Evolutionary conservation across 2,329 filamentous ascomycete genomes (phyloP).

Genomic region (Aureobasidium sp.): DNA sequence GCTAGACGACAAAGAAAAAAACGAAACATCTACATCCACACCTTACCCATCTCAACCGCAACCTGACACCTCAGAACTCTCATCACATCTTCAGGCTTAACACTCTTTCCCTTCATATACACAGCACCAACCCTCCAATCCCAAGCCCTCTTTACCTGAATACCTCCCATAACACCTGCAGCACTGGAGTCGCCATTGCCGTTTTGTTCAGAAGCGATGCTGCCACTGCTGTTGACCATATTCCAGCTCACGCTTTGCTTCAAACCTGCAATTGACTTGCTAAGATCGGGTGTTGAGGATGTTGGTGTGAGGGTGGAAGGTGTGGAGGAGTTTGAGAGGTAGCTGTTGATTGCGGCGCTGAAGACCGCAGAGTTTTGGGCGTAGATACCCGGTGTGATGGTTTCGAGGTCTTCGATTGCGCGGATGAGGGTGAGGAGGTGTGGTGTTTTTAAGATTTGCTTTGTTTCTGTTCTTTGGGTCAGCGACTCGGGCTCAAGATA

Average conservation of each 20-base stretch:
- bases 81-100: conserved; percentile 60
- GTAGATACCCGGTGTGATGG: conserved; percentile 64
- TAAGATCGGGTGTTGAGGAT: conserved; percentile 10
- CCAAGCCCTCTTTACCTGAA: conserved; percentile 45
- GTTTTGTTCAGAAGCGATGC: conserved; percentile 31
- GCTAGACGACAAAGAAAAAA: background rate
- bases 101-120: conserved; percentile 47
- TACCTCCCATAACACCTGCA: conserved; percentile 14
- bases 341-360: conserved; percentile 62
- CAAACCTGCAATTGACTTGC: conserved; percentile 18
- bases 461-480: conserved; percentile 18
- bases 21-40: conserved; percentile 41
- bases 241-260: conserved; percentile 33
- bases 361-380: conserved; percentile 71
- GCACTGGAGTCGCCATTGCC: conserved; percentile 12
- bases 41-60: conserved; percentile 61
- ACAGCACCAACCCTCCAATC: conserved; percentile 51
- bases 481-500: conserved; percentile 10
- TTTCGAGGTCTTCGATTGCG: conserved; percentile 70
- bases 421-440: conserved; percentile 70
- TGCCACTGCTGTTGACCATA: conserved; percentile 62
- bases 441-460: conserved; percentile 53
- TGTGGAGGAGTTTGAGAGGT: conserved; percentile 30
- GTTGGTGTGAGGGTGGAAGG: conserved; percentile 22
- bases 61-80: conserved; percentile 62